Evolutionary conservation across 495 filamentous ascomycete species (phyloP).

Genomic region (Clohesyomyces aquaticus): DNA sequence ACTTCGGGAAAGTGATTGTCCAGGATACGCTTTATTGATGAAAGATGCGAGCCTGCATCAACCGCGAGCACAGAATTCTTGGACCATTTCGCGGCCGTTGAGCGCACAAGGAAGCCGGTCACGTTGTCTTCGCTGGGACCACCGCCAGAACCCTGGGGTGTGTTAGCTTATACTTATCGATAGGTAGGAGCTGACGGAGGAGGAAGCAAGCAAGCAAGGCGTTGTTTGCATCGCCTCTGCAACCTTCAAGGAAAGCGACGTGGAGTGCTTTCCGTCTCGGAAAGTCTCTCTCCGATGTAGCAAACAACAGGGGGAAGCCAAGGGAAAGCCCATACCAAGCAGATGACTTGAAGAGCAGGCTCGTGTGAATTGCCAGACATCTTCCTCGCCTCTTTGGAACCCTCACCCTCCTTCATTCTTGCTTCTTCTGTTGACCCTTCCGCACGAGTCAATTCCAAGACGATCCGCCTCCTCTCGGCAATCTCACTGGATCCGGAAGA

Average conservation of each 20-base stretch:
- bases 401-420: conserved; percentile 42
- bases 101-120: conserved; percentile 86
- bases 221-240: no score
- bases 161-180: conserved; percentile 7
- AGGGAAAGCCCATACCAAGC: conserved; percentile 35
- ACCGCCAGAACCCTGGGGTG: conserved; percentile 77
- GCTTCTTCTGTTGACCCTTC: background rate
- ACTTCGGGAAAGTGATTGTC: conserved; percentile 53
- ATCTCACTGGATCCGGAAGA: conserved; percentile 2
- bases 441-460: background rate
- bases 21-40: conserved; percentile 76
- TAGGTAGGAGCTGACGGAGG: background rate
- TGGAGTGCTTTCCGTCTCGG: no score
- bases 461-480: background rate
- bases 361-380: conserved; percentile 29
- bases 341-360: conserved; percentile 44
- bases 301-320: no score
- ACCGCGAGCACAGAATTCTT: conserved; percentile 82
- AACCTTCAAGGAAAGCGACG: no score
- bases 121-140: conserved; percentile 88
- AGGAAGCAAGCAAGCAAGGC: conserved; percentile 1
- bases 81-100: conserved; percentile 73
- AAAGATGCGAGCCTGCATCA: conserved; percentile 88
- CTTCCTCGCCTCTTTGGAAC: conserved; percentile 21
- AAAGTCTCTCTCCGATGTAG: no score